These are phyloP conservation scores for Oenanthe sinensis DNA, from an alignment of 129 eudicot genomes.

Conservation along the genomic window DNA sequence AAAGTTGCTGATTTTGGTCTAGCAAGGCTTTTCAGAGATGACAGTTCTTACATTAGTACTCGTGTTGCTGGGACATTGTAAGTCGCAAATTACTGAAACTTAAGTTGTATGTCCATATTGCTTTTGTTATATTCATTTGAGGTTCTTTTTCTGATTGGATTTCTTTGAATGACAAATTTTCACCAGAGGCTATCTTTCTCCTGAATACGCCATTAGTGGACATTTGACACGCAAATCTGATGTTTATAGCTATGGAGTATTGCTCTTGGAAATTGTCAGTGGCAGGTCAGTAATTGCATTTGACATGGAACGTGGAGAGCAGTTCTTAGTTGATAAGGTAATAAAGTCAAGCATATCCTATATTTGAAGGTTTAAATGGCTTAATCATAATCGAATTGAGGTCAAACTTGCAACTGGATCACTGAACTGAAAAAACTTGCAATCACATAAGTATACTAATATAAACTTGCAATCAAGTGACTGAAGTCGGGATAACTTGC, in stretches of 20 bases:
- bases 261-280: slow-evolving; percentile 57
- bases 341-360: neutral
- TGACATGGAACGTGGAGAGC: slow-evolving; percentile 58
- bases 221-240: slow-evolving; percentile 75
- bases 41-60: slow-evolving; percentile 60
- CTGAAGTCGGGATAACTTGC: too few species aligned
- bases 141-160: slow-evolving; percentile 11
- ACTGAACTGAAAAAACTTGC: too few species aligned
- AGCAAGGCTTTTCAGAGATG: slow-evolving; percentile 55
- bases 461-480: too few species aligned
- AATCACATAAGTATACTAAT: too few species aligned
- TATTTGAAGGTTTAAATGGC: too few species aligned
- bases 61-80: slow-evolving; percentile 92
- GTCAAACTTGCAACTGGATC: too few species aligned
- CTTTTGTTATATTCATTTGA: neutral
- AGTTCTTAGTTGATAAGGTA: slow-evolving; percentile 76
- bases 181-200: slow-evolving; percentile 81
- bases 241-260: slow-evolving; percentile 82
- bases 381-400: too few species aligned
- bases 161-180: neutral
- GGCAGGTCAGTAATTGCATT: slow-evolving; percentile 59
- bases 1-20: slow-evolving; percentile 87
- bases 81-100: slow-evolving; percentile 18
- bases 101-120: neutral
- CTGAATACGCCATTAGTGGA: slow-evolving; percentile 81